These are phyloP conservation scores for Testicularia cyperi DNA, from an alignment of 1,284 basidiomycete genomes.

Conservation along the genomic window DNA sequence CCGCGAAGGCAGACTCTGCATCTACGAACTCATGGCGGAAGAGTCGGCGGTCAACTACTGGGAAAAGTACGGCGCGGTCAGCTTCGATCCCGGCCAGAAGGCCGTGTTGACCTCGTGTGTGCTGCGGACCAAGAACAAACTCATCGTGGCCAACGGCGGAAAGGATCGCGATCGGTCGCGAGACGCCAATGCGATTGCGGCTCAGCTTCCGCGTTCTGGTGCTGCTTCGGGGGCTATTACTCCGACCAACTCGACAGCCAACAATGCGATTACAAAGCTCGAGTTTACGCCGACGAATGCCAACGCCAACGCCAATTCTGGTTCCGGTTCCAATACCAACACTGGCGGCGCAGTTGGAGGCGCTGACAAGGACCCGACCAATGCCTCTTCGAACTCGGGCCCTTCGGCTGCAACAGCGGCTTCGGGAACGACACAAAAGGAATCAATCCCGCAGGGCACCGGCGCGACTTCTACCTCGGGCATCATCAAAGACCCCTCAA, in stretches of 20 bases:
- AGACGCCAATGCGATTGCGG: constrained; percentile 8
- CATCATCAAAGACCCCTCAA: constrained; percentile 32
- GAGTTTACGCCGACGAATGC: background rate
- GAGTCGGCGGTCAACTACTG: constrained; percentile 96
- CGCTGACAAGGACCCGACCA: too few species aligned
- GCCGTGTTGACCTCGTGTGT: constrained; percentile 92
- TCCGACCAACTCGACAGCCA: background rate
- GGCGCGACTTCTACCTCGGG: constrained; percentile 19
- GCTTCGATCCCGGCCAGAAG: constrained; percentile 77
- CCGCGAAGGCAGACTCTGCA: constrained; percentile 85
- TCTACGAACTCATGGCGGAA: constrained; percentile 77
- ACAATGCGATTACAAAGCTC: too few species aligned
- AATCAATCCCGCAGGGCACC: background rate
- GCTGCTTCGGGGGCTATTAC: constrained; percentile 4
- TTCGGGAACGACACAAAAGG: background rate
- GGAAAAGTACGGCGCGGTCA: constrained; percentile 65
- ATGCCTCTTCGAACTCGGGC: too few species aligned
- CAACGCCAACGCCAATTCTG: too few species aligned
- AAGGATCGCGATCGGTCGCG: too few species aligned
- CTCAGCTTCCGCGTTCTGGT: constrained; percentile 3
- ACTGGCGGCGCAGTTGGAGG: too few species aligned
- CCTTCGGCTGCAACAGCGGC: background rate
- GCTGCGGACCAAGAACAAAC: constrained; percentile 62
- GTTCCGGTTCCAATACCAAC: too few species aligned
- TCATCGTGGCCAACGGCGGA: constrained; percentile 14